phyloP scores from a whole-genome alignment of 2,329 filamentous ascomycete genomes.

The Aspergillus neoniger region DNA sequence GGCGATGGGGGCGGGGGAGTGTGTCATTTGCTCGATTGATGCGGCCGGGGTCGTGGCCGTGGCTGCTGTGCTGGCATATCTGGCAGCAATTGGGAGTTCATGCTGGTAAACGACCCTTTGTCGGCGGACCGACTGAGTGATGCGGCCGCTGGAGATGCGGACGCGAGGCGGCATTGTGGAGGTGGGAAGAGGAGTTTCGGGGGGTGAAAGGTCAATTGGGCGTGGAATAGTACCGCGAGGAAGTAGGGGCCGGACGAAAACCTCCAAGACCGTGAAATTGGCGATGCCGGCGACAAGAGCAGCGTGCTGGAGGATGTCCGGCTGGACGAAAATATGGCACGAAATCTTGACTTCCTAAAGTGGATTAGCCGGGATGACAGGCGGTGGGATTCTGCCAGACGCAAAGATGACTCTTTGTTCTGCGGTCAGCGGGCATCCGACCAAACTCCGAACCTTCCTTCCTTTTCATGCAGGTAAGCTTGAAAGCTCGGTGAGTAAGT shows the following conservation, averaged over 20 bases:
- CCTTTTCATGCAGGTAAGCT: not conserved
- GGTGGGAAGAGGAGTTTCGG: slow-evolving; percentile 5
- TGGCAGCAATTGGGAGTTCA: slow-evolving; percentile 42
- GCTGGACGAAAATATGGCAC: slow-evolving; percentile 21
- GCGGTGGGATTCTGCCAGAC: slow-evolving; percentile 30
- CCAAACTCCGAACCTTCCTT: not conserved
- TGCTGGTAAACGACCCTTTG: slow-evolving; percentile 39
- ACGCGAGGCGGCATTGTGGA: slow-evolving; percentile 57
- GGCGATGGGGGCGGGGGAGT: slow-evolving; percentile 47
- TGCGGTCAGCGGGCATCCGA: not conserved
- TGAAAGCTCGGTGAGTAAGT: not conserved
- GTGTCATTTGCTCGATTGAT: slow-evolving; percentile 52
- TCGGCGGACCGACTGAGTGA: slow-evolving; percentile 39
- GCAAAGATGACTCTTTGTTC: slow-evolving; percentile 14
- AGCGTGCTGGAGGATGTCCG: slow-evolving; percentile 3
- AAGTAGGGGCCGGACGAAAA: not conserved
- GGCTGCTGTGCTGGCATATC: slow-evolving; percentile 44
- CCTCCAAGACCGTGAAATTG: slow-evolving; percentile 6
- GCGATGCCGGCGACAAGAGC: slow-evolving; percentile 11
- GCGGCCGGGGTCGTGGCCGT: slow-evolving; percentile 54
- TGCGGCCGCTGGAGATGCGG: slow-evolving; percentile 42
- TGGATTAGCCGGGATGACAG: slow-evolving; percentile 15
- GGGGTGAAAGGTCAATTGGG: slow-evolving; percentile 5
- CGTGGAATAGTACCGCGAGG: not conserved
- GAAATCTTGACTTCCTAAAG: slow-evolving; percentile 20